Evolutionary conservation across 371 early-diverging fungal species (phyloP), one percentile per base, ranked within the genome.

Genomic region (Mucor sp.): DNA sequence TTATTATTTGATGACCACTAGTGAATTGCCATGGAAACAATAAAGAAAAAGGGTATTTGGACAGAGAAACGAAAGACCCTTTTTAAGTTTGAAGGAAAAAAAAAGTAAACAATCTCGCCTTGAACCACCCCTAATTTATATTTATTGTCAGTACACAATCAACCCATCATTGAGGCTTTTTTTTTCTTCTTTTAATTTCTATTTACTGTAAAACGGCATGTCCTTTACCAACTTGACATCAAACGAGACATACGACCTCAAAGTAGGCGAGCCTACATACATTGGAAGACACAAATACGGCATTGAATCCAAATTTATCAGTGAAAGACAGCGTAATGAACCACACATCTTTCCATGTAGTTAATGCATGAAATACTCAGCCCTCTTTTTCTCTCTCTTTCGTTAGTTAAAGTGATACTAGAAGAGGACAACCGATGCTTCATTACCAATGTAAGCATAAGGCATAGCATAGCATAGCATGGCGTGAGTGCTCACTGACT

Each of bases 281-380:
- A 39, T 67, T 3, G 67, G 67, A 27, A 43, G 67, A 56, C n/a
- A 55, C 6, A 67, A 56, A 9, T 56, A 39, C 44, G 67, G 67
- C 6, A 28, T 67, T 11, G 28, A 55, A 28, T 60, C 61, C 0
- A 56, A 19, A 19, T 67, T 43, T 32, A 43, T 60, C 14, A 67
- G 67, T 33, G 19, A 53, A 47, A 27, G 53, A 37, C 66, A 66
- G 25, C 50, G 66, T 66, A 66, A 23, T 4, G 14, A 3, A 21
- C 11, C 21, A 0, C 47, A 47, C 21, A 21, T 44, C 21, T n/a
- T 8, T 47, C 1, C n/a, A n/a, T n/a, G n/a, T n/a, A n/a, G 5
- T 21, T 47, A 47, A 47, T 47, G 47, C 47, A 27, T 27, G 15
- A 27, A 27, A 23, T 27, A 53, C 53, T 53, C 15, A 27, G 53